Conservation (phyloP, 169 alveolate species). For the Cryptosporidium ubiquitum region DNA sequence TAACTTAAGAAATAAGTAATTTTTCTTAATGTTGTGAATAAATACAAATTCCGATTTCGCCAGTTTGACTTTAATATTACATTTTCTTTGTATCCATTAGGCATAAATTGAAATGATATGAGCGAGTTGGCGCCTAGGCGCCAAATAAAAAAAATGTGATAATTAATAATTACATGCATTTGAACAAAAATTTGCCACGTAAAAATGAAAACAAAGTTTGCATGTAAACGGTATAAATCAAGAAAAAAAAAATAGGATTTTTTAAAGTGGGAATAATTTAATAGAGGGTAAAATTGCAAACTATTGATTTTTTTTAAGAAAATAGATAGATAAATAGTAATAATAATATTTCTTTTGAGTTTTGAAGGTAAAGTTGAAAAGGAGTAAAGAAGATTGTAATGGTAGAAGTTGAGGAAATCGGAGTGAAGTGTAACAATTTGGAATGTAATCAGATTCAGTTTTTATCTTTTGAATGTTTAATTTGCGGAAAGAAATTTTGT, state of each 20-base stretch:
- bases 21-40: not conserved
- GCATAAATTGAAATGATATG: not conserved
- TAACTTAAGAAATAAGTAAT: not conserved
- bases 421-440: constrained; percentile 7
- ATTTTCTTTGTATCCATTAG: constrained; percentile 14
- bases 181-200: not conserved
- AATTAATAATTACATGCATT: constrained; percentile 21
- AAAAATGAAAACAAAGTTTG: not conserved
- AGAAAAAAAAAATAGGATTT: not conserved
- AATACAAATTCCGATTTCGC: not conserved
- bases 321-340: not conserved
- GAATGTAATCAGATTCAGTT: constrained; percentile 38
- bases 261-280: not conserved
- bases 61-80: not conserved
- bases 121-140: constrained; percentile 21
- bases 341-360: not conserved
- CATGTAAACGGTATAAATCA: constrained; percentile 8
- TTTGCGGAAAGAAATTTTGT: constrained; percentile 13
- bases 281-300: not conserved
- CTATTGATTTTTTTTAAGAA: not conserved
- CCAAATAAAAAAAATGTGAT: not conserved
- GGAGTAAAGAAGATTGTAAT: not conserved
- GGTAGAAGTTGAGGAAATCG: constrained; percentile 61
- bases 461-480: constrained; percentile 25
- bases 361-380: not conserved